phyloP scores from a whole-genome alignment of 2,329 filamentous ascomycete species.

The Colletotrichum godetiae region DNA sequence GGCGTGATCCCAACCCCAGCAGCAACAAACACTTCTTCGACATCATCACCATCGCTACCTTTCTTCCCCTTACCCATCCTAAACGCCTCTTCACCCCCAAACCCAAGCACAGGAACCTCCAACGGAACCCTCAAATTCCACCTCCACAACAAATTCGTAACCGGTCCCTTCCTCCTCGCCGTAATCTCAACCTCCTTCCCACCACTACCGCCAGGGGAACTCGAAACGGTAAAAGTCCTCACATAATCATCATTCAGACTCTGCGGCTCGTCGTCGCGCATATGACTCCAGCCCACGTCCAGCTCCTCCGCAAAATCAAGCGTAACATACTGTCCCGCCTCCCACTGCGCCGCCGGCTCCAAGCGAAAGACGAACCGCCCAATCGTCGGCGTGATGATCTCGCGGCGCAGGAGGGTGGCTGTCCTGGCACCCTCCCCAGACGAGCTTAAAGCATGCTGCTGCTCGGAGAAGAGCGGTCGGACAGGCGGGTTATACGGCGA shows the following conservation, averaged over 20 bases:
- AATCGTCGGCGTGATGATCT: slow-evolving; percentile 73
- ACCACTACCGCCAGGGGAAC: slow-evolving; percentile 54
- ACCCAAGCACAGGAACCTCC: slow-evolving; percentile 76
- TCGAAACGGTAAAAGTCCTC: slow-evolving; percentile 85
- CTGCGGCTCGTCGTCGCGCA: slow-evolving; percentile 83
- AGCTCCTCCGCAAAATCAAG: slow-evolving; percentile 78
- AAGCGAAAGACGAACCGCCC: slow-evolving; percentile 69
- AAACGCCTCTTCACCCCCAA: slow-evolving; percentile 72
- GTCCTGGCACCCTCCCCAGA: slow-evolving; percentile 28
- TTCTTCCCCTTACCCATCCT: slow-evolving; percentile 35
- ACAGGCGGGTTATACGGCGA: slow-evolving; percentile 86
- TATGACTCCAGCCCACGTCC: slow-evolving; percentile 81
- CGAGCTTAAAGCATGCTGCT: not conserved
- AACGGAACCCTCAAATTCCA: slow-evolving; percentile 65
- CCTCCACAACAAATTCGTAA: slow-evolving; percentile 73
- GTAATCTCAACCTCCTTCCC: slow-evolving; percentile 73
- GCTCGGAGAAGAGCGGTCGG: slow-evolving; percentile 71
- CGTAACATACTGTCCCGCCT: slow-evolving; percentile 81
- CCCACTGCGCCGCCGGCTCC: slow-evolving; percentile 57
- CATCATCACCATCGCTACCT: slow-evolving; percentile 11
- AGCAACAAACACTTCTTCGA: slow-evolving; percentile 71
- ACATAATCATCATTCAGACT: slow-evolving; percentile 88
- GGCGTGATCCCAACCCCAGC: slow-evolving; percentile 89
- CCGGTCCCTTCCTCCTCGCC: slow-evolving; percentile 74
- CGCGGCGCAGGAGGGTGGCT: slow-evolving; percentile 69